A percentile compares a stretch with the other conserved stretches of the same genome.
Conservation (phyloP, 2,329 filamentous ascomycete genomes). For the Talaromyces sp. region DNA sequence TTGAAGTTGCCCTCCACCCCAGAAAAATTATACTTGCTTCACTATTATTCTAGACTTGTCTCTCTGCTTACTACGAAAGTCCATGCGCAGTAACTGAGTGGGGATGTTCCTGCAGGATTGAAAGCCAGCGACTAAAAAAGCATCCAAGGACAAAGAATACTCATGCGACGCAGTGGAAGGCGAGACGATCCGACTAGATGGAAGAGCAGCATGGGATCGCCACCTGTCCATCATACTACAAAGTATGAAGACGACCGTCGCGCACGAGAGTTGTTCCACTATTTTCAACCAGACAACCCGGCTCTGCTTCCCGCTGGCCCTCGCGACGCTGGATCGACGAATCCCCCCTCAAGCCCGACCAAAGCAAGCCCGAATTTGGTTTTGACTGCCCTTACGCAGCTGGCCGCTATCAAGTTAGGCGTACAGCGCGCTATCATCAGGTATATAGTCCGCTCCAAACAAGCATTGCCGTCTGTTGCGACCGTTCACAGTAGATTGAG, state of each 20-base stretch:
- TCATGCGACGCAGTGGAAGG: background rate
- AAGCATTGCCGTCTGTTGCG: background rate
- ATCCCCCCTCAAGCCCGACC: background rate
- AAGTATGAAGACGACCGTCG: conserved; percentile 16
- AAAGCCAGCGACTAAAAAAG: background rate
- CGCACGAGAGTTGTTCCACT: conserved; percentile 24
- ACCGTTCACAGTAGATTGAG: background rate
- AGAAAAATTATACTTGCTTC: background rate
- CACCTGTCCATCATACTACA: background rate
- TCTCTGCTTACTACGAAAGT: background rate
- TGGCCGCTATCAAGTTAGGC: conserved; percentile 25
- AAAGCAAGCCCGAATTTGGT: conserved; percentile 20
- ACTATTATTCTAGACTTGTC: background rate
- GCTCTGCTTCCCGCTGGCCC: conserved; percentile 17
- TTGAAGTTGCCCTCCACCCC: background rate
- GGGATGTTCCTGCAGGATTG: background rate
- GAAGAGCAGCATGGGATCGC: background rate
- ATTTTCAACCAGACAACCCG: conserved; percentile 26
- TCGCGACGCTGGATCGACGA: background rate
- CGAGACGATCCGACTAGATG: background rate
- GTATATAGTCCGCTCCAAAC: conserved; percentile 15
- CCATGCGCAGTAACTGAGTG: background rate
- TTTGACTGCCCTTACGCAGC: conserved; percentile 26
- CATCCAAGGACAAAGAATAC: background rate
- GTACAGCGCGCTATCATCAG: conserved; percentile 30